Conservation (phyloP, 202 grass and related monocot genomes). For the Digitaria exilis region DNA sequence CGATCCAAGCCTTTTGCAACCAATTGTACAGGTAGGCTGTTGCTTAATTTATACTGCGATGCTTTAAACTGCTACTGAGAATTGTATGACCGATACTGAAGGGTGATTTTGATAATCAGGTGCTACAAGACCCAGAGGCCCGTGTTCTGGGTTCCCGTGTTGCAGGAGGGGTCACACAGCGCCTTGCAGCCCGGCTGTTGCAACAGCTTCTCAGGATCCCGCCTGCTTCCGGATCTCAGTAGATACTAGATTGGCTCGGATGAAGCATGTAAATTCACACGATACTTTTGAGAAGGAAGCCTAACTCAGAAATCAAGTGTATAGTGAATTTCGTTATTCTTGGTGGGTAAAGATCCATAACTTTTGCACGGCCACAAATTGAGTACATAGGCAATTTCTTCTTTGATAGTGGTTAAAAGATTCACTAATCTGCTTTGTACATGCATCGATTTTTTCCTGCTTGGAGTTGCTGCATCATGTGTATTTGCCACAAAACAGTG, state of each 20-base stretch:
- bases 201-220: slow-evolving; percentile 78
- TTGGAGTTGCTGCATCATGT: neutral
- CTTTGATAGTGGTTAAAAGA: slow-evolving; percentile 37
- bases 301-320: slow-evolving; percentile 39
- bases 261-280: slow-evolving; percentile 66
- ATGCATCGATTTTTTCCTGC: neutral
- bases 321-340: slow-evolving; percentile 42
- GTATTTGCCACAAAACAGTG: neutral
- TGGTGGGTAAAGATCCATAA: slow-evolving; percentile 31
- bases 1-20: slow-evolving; percentile 87
- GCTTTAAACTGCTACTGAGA: slow-evolving; percentile 10
- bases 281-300: slow-evolving; percentile 42
- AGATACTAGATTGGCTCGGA: slow-evolving; percentile 29
- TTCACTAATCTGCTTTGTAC: neutral
- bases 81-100: slow-evolving; percentile 10
- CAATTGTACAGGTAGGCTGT: slow-evolving; percentile 77
- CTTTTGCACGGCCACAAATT: neutral
- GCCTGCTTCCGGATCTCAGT: slow-evolving; percentile 38
- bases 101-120: slow-evolving; percentile 46
- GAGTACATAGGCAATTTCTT: slow-evolving; percentile 39
- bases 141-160: slow-evolving; percentile 74
- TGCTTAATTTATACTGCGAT: neutral
- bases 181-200: slow-evolving; percentile 79
- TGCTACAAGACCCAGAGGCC: slow-evolving; percentile 87
- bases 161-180: slow-evolving; percentile 86